These are phyloP conservation scores for Dorcoceras hygrometricum DNA, from an alignment of 257 asterid genomes.

Conservation along the genomic window DNA sequence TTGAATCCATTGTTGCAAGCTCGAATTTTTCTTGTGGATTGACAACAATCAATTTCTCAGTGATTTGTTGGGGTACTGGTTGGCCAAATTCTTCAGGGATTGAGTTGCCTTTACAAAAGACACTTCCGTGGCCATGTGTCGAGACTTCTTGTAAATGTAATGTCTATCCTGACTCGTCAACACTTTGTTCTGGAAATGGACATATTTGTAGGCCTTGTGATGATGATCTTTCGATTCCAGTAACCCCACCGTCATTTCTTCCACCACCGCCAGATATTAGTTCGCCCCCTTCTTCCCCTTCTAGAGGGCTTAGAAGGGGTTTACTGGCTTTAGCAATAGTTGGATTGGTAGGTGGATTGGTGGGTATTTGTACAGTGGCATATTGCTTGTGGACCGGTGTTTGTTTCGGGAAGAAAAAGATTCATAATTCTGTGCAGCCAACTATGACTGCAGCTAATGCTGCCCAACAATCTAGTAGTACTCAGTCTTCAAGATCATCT, in stretches of 20 bases:
- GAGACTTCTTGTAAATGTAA: constrained; percentile 53
- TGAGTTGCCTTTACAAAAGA: constrained; percentile 46
- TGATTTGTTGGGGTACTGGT: constrained; percentile 84
- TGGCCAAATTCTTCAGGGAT: constrained; percentile 49
- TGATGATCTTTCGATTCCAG: constrained; percentile 14
- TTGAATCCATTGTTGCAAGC: constrained; percentile 73
- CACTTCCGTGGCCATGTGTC: constrained; percentile 77
- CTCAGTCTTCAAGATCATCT: constrained; percentile 69
- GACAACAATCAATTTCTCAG: constrained; percentile 51
- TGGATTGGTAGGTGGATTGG: constrained; percentile 69
- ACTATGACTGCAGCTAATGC: constrained; percentile 41
- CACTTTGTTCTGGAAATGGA: constrained; percentile 65
- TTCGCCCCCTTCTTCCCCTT: constrained; percentile 34
- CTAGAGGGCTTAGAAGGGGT: constrained; percentile 46
- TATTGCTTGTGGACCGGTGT: constrained; percentile 73
- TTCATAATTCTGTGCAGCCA: constrained; percentile 85
- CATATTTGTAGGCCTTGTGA: constrained; percentile 77
- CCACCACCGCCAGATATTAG: neutral
- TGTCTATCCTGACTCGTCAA: constrained; percentile 55
- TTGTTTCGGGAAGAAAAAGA: constrained; percentile 75
- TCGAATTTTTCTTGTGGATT: constrained; percentile 71
- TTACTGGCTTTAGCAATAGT: constrained; percentile 59
- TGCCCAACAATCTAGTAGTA: constrained; percentile 37
- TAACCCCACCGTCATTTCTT: neutral
- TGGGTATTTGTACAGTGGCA: constrained; percentile 53